Conservation (phyloP, 495 filamentous ascomycete species). For the Neurospora hispaniola region DNA sequence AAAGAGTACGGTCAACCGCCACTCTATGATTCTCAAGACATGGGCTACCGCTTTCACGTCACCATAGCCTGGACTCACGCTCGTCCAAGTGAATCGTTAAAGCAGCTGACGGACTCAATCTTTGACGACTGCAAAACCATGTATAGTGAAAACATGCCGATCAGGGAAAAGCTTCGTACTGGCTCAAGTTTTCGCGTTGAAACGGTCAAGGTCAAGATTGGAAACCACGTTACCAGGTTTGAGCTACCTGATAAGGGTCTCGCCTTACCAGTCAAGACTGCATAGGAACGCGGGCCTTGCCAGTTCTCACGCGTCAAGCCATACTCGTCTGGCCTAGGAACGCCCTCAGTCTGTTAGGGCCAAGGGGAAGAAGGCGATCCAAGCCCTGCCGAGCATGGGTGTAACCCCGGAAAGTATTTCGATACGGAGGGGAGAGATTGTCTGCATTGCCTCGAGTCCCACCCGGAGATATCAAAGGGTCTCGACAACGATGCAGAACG, state of each 20-base stretch:
- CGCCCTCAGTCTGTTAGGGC: neutral
- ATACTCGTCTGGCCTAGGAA: neutral
- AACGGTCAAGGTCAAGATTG: slow-evolving; percentile 65
- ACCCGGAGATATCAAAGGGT: neutral
- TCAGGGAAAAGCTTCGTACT: neutral
- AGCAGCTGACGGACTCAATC: slow-evolving; percentile 18
- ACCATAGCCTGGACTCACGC: slow-evolving; percentile 70
- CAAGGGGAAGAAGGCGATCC: neutral
- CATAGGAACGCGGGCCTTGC: neutral
- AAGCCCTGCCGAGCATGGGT: neutral
- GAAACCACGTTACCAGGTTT: slow-evolving; percentile 49
- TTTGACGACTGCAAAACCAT: slow-evolving; percentile 11
- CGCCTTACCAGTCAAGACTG: neutral
- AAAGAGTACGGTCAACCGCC: slow-evolving; percentile 53
- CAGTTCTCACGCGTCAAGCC: neutral
- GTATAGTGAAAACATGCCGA: neutral
- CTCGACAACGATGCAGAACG: neutral
- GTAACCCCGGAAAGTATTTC: neutral
- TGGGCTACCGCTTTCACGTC: slow-evolving; percentile 56
- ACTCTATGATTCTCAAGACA: slow-evolving; percentile 43
- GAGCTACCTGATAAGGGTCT: neutral
- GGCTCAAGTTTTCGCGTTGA: slow-evolving; percentile 27
- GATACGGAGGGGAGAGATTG: neutral
- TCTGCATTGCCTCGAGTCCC: neutral
- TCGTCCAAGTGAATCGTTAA: slow-evolving; percentile 28